Evolutionary conservation across 2,329 filamentous ascomycete species (phyloP).

Genomic region (Diaporthe sp.): DNA sequence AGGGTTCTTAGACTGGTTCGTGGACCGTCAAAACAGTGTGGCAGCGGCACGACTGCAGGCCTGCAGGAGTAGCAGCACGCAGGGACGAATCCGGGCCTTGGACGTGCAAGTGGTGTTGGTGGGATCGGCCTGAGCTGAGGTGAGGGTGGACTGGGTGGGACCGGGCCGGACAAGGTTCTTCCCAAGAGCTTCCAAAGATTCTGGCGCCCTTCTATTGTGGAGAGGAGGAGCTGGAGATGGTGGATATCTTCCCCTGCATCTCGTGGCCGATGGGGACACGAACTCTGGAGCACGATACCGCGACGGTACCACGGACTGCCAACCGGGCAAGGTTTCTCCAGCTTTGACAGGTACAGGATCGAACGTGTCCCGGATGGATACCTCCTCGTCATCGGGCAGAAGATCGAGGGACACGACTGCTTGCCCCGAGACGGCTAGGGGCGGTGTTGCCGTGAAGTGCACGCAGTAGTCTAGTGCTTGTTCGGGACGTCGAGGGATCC

Average conservation of each 20-base stretch:
- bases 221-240: conserved; percentile 30
- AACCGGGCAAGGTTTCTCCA: conserved; percentile 29
- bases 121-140: neutral
- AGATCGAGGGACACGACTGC: conserved; percentile 11
- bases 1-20: conserved; percentile 8
- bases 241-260: conserved; percentile 33
- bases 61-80: conserved; percentile 4
- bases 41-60: conserved; percentile 11
- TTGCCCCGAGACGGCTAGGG: conserved; percentile 4
- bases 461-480: conserved; percentile 16
- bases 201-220: conserved; percentile 37
- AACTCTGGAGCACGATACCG: conserved; percentile 29
- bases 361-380: neutral
- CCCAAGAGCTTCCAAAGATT: conserved; percentile 39
- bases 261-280: conserved; percentile 30
- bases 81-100: conserved; percentile 10
- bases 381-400: conserved; percentile 16
- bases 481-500: conserved; percentile 21
- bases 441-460: conserved; percentile 31
- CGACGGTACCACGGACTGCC: conserved; percentile 3
- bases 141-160: neutral
- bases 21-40: neutral
- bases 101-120: conserved; percentile 16
- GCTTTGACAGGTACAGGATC: conserved; percentile 16
- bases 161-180: conserved; percentile 37